Conservation (phyloP, 495 filamentous ascomycete species). For the Penicillium samsonianum region DNA sequence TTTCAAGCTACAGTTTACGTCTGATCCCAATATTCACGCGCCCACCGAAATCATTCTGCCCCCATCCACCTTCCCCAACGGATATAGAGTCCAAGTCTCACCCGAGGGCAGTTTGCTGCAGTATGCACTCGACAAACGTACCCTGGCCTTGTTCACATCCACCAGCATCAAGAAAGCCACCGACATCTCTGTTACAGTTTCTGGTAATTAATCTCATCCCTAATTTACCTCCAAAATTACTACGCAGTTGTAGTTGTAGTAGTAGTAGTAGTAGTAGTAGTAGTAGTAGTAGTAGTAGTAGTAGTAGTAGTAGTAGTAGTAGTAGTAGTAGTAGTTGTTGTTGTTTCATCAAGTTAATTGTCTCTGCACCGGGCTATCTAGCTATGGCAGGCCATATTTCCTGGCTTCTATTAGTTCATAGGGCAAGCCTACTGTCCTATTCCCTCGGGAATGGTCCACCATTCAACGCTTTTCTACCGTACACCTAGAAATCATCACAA, state of each 20-base stretch:
- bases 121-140: conserved; percentile 15
- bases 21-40: conserved; percentile 17
- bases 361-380: not conserved
- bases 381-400: not conserved
- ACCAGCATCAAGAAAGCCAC: conserved; percentile 12
- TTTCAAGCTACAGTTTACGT: conserved; percentile 18
- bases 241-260: too few relatives aligned
- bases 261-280: too few relatives aligned
- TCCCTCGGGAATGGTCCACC: not conserved
- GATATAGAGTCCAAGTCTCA: conserved; percentile 16
- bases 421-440: not conserved
- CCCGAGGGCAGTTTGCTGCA: conserved; percentile 14
- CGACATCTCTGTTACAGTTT: conserved; percentile 16
- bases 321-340: not conserved
- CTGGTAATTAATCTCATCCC: conserved; percentile 13
- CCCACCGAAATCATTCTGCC: conserved; percentile 19
- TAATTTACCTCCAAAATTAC: not conserved
- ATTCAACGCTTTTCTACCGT: too few relatives aligned
- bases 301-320: too few relatives aligned
- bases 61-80: conserved; percentile 17
- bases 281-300: too few relatives aligned
- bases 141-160: conserved; percentile 19
- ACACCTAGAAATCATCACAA: too few relatives aligned
- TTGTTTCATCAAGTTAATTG: not conserved
- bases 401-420: not conserved